These are phyloP conservation scores for Calocera viscosa DNA, from an alignment of 768 basidiomycete genomes.

Conservation along the genomic window DNA sequence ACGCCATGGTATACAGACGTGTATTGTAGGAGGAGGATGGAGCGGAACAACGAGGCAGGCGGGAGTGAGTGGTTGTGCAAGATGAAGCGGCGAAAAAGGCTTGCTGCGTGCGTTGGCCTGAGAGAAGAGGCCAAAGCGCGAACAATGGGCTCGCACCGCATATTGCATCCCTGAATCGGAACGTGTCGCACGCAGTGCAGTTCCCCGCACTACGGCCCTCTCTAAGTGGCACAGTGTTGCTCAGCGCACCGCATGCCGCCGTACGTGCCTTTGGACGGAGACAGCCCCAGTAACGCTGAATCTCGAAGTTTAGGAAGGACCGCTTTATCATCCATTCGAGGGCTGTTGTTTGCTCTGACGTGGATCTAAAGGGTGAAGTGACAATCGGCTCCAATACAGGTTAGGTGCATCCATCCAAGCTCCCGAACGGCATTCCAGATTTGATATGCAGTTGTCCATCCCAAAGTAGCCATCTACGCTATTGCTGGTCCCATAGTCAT, in stretches of 20 bases:
- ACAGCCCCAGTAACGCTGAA: background rate
- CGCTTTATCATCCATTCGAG: slow-evolving; percentile 83
- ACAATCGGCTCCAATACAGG: slow-evolving; percentile 69
- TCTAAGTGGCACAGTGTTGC: background rate
- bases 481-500: slow-evolving; percentile 83
- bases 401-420: background rate
- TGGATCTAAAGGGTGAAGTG: slow-evolving; percentile 86
- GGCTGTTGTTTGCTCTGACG: slow-evolving; percentile 84
- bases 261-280: background rate
- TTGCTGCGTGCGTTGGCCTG: background rate
- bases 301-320: slow-evolving; percentile 46
- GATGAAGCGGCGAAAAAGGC: background rate
- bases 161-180: background rate
- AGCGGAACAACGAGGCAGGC: background rate
- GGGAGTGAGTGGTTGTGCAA: background rate
- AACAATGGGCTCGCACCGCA: slow-evolving; percentile 1
- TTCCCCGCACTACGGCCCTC: no score
- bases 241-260: background rate
- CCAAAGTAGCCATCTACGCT: slow-evolving; percentile 87
- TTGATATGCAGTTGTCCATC: slow-evolving; percentile 61
- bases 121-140: background rate
- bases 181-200: background rate
- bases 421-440: background rate
- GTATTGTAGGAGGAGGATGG: background rate
- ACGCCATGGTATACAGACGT: background rate